Conservation (phyloP, 495 filamentous ascomycete genomes). For the Xylaria acuta region DNA sequence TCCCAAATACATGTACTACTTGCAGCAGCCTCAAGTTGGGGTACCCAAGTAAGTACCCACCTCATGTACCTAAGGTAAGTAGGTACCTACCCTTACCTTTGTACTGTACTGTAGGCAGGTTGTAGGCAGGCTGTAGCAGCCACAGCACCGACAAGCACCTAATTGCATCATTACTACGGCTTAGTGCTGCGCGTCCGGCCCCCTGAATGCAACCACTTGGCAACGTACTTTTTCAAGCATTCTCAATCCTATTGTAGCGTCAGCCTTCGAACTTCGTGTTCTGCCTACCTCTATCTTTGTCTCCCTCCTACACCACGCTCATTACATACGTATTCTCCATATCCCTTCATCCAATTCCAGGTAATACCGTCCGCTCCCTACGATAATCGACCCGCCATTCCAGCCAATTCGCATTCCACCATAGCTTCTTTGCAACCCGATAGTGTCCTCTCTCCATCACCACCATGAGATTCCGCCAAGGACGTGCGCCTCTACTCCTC, state of each 20-base stretch:
- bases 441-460: background rate
- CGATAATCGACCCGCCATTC: background rate
- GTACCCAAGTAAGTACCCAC: background rate
- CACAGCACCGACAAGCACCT: background rate
- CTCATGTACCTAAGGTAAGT: no score
- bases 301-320: background rate
- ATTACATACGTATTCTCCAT: background rate
- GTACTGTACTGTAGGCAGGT: background rate
- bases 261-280: conserved; percentile 9
- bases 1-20: background rate
- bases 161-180: conserved; percentile 14
- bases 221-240: conserved; percentile 1
- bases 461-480: conserved; percentile 52
- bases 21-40: background rate
- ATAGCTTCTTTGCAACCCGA: background rate
- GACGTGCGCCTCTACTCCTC: conserved; percentile 49
- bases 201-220: conserved; percentile 19
- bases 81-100: background rate
- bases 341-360: background rate
- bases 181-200: background rate
- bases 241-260: conserved; percentile 1
- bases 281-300: background rate
- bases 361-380: background rate
- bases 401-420: background rate
- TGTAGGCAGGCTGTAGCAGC: background rate